Evolutionary conservation across 148 eudicot species (phyloP).

Genomic region (Amaranthus hypochondriacus): DNA sequence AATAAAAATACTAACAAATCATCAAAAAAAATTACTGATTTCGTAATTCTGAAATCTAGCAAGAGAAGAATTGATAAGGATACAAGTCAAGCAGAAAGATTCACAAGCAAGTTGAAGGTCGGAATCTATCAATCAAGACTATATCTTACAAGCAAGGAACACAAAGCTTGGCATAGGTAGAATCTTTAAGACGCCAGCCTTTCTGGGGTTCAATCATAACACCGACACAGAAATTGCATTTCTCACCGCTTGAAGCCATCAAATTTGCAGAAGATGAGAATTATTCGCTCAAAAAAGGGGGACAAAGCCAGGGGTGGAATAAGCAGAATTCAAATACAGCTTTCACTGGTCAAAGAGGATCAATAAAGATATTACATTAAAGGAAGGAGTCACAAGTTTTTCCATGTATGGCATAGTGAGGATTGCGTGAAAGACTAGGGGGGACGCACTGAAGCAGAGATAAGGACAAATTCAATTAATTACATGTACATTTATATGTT

Average conservation of each 20-base stretch:
- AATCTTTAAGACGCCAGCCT: slow-evolving; percentile 5
- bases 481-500: slow-evolving; percentile 10
- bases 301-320: background rate
- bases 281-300: background rate
- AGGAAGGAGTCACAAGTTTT: slow-evolving; percentile 9
- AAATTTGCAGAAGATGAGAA: slow-evolving; percentile 3
- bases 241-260: slow-evolving; percentile 20
- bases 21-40: no score
- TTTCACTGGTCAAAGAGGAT: background rate
- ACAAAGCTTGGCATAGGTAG: slow-evolving; percentile 12
- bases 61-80: background rate
- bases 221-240: slow-evolving; percentile 11
- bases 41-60: background rate
- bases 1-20: no score
- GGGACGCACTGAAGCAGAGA: background rate
- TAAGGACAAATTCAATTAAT: slow-evolving; percentile 1
- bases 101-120: background rate
- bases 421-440: slow-evolving; percentile 4
- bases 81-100: background rate
- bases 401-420: background rate
- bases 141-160: slow-evolving; percentile 25
- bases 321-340: slow-evolving; percentile 1
- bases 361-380: slow-evolving; percentile 5
- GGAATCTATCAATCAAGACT: slow-evolving; percentile 2
- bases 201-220: background rate